These are phyloP conservation scores for Galeopsis tetrahit DNA, from an alignment of 257 asterid genomes.

Conservation along the genomic window DNA sequence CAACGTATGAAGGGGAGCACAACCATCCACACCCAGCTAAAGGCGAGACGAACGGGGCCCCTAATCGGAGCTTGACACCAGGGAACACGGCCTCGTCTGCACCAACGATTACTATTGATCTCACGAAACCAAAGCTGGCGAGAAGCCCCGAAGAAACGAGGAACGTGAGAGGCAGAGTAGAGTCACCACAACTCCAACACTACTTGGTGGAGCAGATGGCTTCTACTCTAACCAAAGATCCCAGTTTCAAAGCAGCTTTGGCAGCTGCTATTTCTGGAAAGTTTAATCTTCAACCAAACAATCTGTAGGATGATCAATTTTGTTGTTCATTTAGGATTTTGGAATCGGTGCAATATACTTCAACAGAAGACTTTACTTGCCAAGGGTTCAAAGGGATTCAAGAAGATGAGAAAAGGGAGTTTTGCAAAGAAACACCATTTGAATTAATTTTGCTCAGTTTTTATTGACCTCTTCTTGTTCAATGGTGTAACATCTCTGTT, in stretches of 20 bases:
- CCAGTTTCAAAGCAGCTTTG: constrained; percentile 75
- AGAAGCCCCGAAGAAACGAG: constrained; percentile 28
- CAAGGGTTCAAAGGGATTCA: no score
- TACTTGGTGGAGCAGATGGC: constrained; percentile 84
- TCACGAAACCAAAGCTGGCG: constrained; percentile 52
- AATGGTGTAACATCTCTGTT: neutral
- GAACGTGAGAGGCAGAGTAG: constrained; percentile 25
- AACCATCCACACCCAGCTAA: constrained; percentile 72
- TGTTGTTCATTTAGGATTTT: constrained; percentile 17
- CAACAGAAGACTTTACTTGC: neutral
- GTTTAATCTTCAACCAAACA: constrained; percentile 47
- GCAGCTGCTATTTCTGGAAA: constrained; percentile 91
- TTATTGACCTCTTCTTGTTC: neutral
- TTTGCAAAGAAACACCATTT: neutral
- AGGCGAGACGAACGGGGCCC: constrained; percentile 40
- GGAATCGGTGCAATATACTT: constrained; percentile 5
- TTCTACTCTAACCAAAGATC: constrained; percentile 74
- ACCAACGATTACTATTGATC: constrained; percentile 65
- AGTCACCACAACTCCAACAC: constrained; percentile 56
- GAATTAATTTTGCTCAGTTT: neutral
- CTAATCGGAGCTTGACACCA: constrained; percentile 39
- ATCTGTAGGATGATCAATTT: neutral
- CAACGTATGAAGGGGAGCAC: constrained; percentile 94
- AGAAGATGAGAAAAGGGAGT: neutral
- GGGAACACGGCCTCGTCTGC: constrained; percentile 47